These are phyloP conservation scores for Neonectria ditissima DNA, from an alignment of 2,329 filamentous ascomycete species.

Conservation along the genomic window DNA sequence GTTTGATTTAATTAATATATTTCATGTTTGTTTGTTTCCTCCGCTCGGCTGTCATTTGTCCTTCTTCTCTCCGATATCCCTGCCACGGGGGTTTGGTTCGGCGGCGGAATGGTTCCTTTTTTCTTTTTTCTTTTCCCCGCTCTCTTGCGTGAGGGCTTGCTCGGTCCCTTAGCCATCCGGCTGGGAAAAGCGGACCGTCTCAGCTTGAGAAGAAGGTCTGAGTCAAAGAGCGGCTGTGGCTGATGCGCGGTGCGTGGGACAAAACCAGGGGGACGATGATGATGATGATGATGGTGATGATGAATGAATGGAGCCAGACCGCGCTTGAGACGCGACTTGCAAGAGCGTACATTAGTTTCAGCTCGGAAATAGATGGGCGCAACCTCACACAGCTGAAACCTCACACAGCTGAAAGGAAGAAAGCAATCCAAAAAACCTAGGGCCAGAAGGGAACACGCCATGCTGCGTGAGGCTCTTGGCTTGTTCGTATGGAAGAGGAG, in stretches of 20 bases:
- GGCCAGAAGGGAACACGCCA: background rate
- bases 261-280: background rate
- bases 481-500: background rate
- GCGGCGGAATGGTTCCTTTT: too few relatives aligned
- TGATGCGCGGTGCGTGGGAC: background rate
- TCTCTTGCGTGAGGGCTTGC: background rate
- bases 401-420: background rate
- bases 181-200: background rate
- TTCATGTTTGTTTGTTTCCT: background rate
- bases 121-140: too few relatives aligned
- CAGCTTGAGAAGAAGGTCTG: background rate
- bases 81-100: too few relatives aligned
- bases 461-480: conserved; percentile 3
- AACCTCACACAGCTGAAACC: background rate
- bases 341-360: background rate
- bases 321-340: background rate
- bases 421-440: too few relatives aligned
- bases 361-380: background rate
- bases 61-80: background rate
- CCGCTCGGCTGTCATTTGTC: background rate
- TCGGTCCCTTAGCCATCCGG: background rate
- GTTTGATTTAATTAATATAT: background rate
- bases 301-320: too few relatives aligned
- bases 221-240: background rate
- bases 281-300: too few relatives aligned